Percentiles rank a stretch among this genome's conserved stretches.
These are phyloP conservation scores for Fusarium metavorans DNA, from an alignment of 2,329 filamentous ascomycete species.

Conservation along the genomic window DNA sequence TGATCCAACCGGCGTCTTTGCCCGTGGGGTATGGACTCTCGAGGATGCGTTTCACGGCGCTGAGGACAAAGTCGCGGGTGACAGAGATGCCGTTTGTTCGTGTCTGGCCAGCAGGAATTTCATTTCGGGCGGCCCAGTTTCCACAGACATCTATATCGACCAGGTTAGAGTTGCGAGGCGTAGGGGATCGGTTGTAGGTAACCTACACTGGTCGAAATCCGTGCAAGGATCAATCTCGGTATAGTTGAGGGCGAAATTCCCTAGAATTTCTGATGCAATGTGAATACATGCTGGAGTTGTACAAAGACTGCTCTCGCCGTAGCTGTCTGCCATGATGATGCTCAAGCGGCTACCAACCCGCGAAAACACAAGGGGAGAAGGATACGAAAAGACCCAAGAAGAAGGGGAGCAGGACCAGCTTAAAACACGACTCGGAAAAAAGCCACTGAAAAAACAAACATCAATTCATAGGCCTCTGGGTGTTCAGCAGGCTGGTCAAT, in stretches of 20 bases:
- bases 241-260: slow-evolving; percentile 57
- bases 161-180: background rate
- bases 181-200: background rate
- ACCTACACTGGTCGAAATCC: slow-evolving; percentile 71
- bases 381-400: background rate
- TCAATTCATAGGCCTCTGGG: background rate
- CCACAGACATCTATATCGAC: slow-evolving; percentile 63
- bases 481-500: background rate
- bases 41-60: slow-evolving; percentile 38
- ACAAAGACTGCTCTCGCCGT: slow-evolving; percentile 10
- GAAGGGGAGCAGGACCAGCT: background rate
- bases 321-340: background rate
- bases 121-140: slow-evolving; percentile 73
- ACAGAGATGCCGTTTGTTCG: background rate
- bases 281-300: slow-evolving; percentile 47
- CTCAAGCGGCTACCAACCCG: background rate
- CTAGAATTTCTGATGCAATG: slow-evolving; percentile 47
- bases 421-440: background rate
- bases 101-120: slow-evolving; percentile 72
- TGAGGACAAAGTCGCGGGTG: background rate
- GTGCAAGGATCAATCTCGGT: slow-evolving; percentile 74
- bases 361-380: background rate
- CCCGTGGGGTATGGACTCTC: slow-evolving; percentile 70
- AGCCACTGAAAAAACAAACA: background rate
- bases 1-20: slow-evolving; percentile 34